phyloP scores from a whole-genome alignment of 2,329 filamentous ascomycete species.

The Venturia pyrina region DNA sequence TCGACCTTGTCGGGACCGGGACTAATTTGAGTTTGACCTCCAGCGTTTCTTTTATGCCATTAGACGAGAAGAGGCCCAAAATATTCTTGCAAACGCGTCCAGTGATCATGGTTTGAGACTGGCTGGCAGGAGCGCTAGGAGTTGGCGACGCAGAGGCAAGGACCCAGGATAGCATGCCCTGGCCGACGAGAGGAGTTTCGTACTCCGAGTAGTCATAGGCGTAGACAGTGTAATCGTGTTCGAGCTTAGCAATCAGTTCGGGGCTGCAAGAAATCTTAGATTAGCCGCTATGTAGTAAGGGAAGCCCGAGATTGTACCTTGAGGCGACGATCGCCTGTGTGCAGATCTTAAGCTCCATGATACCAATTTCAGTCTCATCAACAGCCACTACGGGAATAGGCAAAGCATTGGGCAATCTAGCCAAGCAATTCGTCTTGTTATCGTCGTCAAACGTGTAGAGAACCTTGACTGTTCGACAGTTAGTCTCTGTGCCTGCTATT shows the following conservation, averaged over 20 bases:
- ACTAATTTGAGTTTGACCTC: constrained; percentile 88
- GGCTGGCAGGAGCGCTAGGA: constrained; percentile 44
- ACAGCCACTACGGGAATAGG: constrained; percentile 71
- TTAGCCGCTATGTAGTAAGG: not conserved
- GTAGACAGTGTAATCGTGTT: constrained; percentile 90
- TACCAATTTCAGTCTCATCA: constrained; percentile 75
- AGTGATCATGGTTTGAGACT: constrained; percentile 66
- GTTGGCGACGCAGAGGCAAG: constrained; percentile 52
- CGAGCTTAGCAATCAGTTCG: constrained; percentile 64
- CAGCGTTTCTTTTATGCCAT: constrained; percentile 74
- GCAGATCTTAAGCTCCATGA: constrained; percentile 80
- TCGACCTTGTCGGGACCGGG: constrained; percentile 56
- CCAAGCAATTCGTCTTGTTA: constrained; percentile 79
- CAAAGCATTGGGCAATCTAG: constrained; percentile 70
- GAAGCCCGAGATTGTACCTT: constrained; percentile 33
- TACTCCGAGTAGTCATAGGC: constrained; percentile 94
- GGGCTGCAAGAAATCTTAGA: constrained; percentile 48
- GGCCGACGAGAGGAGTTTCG: constrained; percentile 84
- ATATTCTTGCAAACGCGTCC: constrained; percentile 83
- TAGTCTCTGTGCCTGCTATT: not conserved
- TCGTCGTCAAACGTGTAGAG: constrained; percentile 92
- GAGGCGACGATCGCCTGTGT: constrained; percentile 67
- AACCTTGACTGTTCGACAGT: constrained; percentile 66
- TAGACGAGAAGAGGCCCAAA: constrained; percentile 60
- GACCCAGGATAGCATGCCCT: constrained; percentile 86